Evolutionary conservation across 2,329 filamentous ascomycete genomes (phyloP), one percentile per base, ranked within the genome.

Genomic region (Fusarium torulosum): DNA sequence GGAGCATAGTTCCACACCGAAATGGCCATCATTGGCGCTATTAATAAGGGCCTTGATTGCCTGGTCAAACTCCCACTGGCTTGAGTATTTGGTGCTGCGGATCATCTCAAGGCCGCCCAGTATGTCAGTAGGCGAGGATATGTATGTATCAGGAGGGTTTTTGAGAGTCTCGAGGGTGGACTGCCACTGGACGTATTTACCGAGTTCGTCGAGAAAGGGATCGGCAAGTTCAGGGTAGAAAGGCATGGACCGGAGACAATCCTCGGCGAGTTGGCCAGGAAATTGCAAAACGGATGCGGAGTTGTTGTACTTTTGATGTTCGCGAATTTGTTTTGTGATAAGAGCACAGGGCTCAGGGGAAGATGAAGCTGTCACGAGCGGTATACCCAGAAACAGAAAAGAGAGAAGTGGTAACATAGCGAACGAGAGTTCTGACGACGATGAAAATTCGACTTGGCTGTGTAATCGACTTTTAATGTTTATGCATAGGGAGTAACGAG

Each of bases 141-240:
- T 13, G 17, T 67, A 67, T 8, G 54, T 50, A 4, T 45, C 29
- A 0, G 64, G 64, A 15, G 64, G 64, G 19, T 62, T 35, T 6
- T 55, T 55, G n/a, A 67, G 64, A 3, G 45, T 38, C 27, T 65
- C 64, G 25, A 67, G 33, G 3, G 64, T 67, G 7, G 61, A 65
- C 17, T 67, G 64, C 51, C 55, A 67, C 27, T 59, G 49, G 1
- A 59, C 11, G 20, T 59, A 45, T 7, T 53, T 59, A n/a, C 3
- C 29, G 20, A 59, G 23, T 13, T 59, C 49, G 19, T 37, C 33
- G 11, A 59, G 27, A 11, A 59, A 59, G 33, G 21, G 25, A 0
- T 7, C 4, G 6, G 49, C 49, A 23, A 45, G 49, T 7, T 59
- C 27, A 1, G 49, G 27, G 2, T 53, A 40, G 33, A 46, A 59